Evolutionary conservation across 768 basidiomycete species (phyloP).

Genomic region (Cyclocybe cylindracea): DNA sequence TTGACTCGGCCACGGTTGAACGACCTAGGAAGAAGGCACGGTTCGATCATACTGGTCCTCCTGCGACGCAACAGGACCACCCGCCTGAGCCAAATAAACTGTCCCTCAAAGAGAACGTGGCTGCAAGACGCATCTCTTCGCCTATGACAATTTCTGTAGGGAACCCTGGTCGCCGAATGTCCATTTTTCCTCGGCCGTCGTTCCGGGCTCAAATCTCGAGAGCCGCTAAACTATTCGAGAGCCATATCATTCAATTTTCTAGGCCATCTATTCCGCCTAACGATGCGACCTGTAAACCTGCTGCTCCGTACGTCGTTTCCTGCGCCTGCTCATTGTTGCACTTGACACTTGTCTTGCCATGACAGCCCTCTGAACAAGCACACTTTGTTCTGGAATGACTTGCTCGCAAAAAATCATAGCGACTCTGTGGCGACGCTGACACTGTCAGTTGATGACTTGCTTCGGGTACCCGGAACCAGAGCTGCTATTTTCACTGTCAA

Average conservation of each 20-base stretch:
- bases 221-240: slow-evolving; percentile 5
- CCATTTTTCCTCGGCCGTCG: not conserved
- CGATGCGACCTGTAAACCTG: too few species aligned
- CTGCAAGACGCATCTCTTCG: not conserved
- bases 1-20: not conserved
- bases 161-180: not conserved
- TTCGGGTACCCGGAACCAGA: slow-evolving; percentile 18
- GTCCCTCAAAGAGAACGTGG: too few species aligned
- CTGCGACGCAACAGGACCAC: too few species aligned
- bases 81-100: too few species aligned
- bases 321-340: not conserved
- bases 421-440: slow-evolving; percentile 8
- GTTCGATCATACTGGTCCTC: not conserved
- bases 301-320: not conserved
- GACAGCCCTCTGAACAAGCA: slow-evolving; percentile 14
- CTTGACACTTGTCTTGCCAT: not conserved
- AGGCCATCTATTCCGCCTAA: not conserved
- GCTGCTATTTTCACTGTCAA: slow-evolving; percentile 24
- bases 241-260: not conserved
- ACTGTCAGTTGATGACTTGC: slow-evolving; percentile 21
- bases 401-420: slow-evolving; percentile 14
- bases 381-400: slow-evolving; percentile 22
- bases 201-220: slow-evolving; percentile 1
- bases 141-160: not conserved
- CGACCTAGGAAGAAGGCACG: slow-evolving; percentile 9